Evolutionary conservation across 306 rosid genomes (phyloP).

Genomic region (Datisca glomerata): DNA sequence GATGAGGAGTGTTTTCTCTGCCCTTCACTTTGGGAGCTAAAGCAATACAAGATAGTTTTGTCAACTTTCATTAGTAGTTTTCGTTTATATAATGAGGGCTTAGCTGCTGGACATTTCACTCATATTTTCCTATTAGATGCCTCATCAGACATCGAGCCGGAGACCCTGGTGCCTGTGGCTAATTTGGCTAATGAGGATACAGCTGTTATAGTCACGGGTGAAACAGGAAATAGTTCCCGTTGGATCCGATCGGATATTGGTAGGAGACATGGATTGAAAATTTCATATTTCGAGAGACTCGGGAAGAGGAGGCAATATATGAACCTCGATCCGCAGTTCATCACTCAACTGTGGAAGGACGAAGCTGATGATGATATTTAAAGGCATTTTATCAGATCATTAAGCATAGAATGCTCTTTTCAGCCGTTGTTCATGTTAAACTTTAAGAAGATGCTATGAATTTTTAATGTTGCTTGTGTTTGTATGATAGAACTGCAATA

Average conservation of each 20-base stretch:
- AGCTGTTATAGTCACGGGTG: slow-evolving; percentile 20
- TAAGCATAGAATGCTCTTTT: no score
- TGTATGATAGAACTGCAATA: no score
- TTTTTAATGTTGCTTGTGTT: no score
- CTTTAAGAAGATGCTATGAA: no score
- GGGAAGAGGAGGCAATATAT: neutral
- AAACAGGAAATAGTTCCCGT: neutral
- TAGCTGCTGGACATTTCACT: slow-evolving; percentile 19
- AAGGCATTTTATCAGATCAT: no score
- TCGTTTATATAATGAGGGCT: slow-evolving; percentile 18
- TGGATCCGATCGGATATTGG: slow-evolving; percentile 20
- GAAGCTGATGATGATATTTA: no score
- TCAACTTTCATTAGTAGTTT: slow-evolving; percentile 27
- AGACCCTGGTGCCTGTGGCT: slow-evolving; percentile 17
- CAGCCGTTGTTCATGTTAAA: no score
- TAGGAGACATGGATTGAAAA: slow-evolving; percentile 16
- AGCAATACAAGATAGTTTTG: slow-evolving; percentile 21
- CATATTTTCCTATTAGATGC: slow-evolving; percentile 29
- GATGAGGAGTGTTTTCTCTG: slow-evolving; percentile 17
- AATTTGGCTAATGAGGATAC: slow-evolving; percentile 17
- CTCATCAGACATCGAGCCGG: slow-evolving; percentile 23
- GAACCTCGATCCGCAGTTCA: neutral
- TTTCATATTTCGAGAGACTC: slow-evolving; percentile 21
- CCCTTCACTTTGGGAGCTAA: slow-evolving; percentile 15
- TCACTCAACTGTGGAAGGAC: neutral